These are phyloP conservation scores for Adansonia digitata DNA, from an alignment of 345 rosid genomes.

Conservation along the genomic window DNA sequence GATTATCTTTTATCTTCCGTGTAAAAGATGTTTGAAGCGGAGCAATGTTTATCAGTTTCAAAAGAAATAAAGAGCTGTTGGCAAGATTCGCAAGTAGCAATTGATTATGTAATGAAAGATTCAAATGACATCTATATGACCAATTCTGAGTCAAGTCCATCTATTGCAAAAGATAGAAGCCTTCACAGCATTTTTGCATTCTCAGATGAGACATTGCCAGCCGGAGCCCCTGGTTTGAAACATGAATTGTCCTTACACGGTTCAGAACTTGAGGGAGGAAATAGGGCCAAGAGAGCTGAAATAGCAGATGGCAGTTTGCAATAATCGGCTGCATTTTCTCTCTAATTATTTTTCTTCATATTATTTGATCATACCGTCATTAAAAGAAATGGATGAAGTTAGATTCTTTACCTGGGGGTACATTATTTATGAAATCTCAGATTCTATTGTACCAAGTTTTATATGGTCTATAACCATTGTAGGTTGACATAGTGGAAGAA, in stretches of 20 bases:
- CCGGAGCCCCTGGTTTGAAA: slow-evolving; percentile 15
- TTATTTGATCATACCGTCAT: slow-evolving; percentile 22
- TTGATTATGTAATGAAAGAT: background rate
- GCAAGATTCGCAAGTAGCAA: slow-evolving; percentile 10
- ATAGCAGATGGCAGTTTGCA: slow-evolving; percentile 10
- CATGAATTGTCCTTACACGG: slow-evolving; percentile 8
- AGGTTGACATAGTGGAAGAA: slow-evolving; percentile 2
- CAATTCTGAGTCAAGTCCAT: slow-evolving; percentile 3
- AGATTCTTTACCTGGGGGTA: slow-evolving; percentile 34
- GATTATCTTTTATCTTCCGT: too few species aligned
- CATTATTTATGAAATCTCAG: slow-evolving; percentile 44
- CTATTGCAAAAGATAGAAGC: background rate
- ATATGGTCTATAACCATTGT: slow-evolving; percentile 4
- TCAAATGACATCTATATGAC: background rate
- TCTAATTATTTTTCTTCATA: slow-evolving; percentile 21
- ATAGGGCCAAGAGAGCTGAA: slow-evolving; percentile 15
- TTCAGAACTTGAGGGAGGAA: slow-evolving; percentile 15
- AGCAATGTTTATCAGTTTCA: background rate
- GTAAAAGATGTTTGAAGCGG: background rate
- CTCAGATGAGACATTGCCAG: background rate
- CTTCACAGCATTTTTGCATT: background rate
- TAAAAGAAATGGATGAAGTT: slow-evolving; percentile 12
- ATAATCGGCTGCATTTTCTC: slow-evolving; percentile 4
- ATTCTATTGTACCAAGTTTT: slow-evolving; percentile 16
- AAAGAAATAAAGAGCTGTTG: background rate